Base-by-base conservation (phyloP, 176 grass and related monocot genomes). In the Oryza coarctata region DNA sequence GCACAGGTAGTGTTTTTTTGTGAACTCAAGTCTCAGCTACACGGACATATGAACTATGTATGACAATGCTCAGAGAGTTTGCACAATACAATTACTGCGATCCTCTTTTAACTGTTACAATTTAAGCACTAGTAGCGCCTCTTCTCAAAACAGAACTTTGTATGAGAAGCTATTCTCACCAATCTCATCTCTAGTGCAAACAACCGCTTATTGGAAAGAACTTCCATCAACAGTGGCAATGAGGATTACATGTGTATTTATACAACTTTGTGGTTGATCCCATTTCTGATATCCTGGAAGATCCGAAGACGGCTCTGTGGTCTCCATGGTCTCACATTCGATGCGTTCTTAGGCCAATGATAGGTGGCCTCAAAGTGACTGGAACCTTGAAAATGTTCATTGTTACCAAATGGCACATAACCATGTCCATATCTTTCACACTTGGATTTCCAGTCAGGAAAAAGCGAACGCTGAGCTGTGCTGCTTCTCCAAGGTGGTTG, bases 271-370 rank as follows among this genome's bases (percentile, higher is more conserved):
- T 62, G 43, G 60, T 79, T 80, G 27, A 85, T 69, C 52, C 82
- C 85, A 70, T 82, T 72, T 67, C 77, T 93, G 55, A 90, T 93
- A 75, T 93, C 85, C 57, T 79, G 85, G 91, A 93, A 93, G 71
- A 90, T 81, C 64, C 39, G 68, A 34, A 89, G 62, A 5, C 80
- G 77, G 52, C 33, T 82, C 57, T 57, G 77, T 12, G 55, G 49
- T 49, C 68, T 87, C 80, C 69, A 72, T 30, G 33, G 62, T 60
- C 79, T 73, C 12, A 61, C 78, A 72, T 40, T 47, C 35, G 64
- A 43, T 18, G 14, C 63, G 41, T 68, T 65, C 76, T 85, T 82
- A 47, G 63, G 68, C 62, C 81, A 85, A 17, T 32, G 63, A 39
- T 71, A 1, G 32, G 18, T 12, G 67, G 65, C 67, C 62, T 68